Evolutionary conservation across 2,329 filamentous ascomycete genomes (phyloP).

Genomic region (Botrytis aclada): DNA sequence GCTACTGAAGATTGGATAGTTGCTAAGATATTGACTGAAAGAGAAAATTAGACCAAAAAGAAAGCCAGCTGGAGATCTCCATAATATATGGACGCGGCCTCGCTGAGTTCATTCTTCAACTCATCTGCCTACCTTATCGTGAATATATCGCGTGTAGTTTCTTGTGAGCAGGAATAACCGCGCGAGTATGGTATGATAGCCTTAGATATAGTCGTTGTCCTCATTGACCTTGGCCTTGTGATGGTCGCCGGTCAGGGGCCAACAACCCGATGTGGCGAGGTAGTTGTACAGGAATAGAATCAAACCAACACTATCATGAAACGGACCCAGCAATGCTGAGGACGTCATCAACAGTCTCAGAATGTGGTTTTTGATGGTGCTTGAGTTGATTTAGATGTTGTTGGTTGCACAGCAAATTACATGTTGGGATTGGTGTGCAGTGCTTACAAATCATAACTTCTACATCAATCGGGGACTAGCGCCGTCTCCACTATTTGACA

Average conservation of each 20-base stretch:
- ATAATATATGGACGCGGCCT: not conserved
- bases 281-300: constrained; percentile 7
- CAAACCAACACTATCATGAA: constrained; percentile 3
- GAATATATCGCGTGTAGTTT: not conserved
- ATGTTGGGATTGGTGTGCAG: not conserved
- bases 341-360: not conserved
- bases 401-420: not conserved
- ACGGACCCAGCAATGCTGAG: not conserved
- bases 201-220: constrained; percentile 8
- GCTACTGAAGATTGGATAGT: not conserved
- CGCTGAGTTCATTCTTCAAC: not conserved
- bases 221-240: constrained; percentile 2
- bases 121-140: not conserved
- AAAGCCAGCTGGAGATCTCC: not conserved
- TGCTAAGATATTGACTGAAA: not conserved
- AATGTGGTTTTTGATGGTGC: not conserved
- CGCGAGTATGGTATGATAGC: constrained; percentile 7
- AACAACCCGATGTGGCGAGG: constrained; percentile 6
- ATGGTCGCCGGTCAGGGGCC: not conserved
- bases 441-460: not conserved
- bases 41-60: not conserved
- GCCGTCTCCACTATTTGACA: not conserved
- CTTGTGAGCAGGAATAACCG: not conserved
- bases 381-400: not conserved
- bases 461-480: not conserved